Base-by-base conservation (phyloP, 169 alveolate genomes). In the Eimeria brunetti region DNA sequence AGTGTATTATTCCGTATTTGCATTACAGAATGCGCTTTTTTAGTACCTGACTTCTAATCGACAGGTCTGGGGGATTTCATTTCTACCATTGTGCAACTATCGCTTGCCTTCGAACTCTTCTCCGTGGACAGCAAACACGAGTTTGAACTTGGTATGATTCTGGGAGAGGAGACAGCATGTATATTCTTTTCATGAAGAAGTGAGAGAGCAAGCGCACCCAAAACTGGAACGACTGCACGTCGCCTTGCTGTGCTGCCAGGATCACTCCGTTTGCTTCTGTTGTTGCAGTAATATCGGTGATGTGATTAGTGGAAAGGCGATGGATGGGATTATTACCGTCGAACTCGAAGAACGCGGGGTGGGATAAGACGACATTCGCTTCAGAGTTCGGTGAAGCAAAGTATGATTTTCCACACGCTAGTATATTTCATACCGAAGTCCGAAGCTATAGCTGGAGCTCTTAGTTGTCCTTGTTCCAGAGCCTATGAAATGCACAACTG, bases 231-330 rank as follows among this genome's bases (percentile, higher is more conserved):
- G 89, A 92, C 62, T 88, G 95, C 30, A 81, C 75, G 64, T 67
- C 89, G 88, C 95, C 95, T 67, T 92, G 95, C 83, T 92, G 95
- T n/a, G 95, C 95, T 2, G 95, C 95, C 38, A 92, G 60, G 60
- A 92, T 64, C 69, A 92, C 89, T 73, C 95, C 95, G 78, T 92
- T 92, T 11, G 95, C 95, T 88, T 92, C 95, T 92, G 58, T 22
- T 49, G 69, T 7, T 30, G 20, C 71, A 24, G 27, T 69, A 12
- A 18, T 27, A 12, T 7, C 36, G 2, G 49, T 44, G 14, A 16
- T 56, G 75, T 27, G 44, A 2, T 8, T 22, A 33, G 33, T 20
- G 20, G 16, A 71, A 1, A 5, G 58, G 33, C 6, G 11, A 69
- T n/a, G 49, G 5, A 9, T 7, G 56, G 51, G 1, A 60, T 41